These are phyloP conservation scores for Suhomyces sp. DNA, from an alignment of 805 yeast genomes.

Conservation along the genomic window DNA sequence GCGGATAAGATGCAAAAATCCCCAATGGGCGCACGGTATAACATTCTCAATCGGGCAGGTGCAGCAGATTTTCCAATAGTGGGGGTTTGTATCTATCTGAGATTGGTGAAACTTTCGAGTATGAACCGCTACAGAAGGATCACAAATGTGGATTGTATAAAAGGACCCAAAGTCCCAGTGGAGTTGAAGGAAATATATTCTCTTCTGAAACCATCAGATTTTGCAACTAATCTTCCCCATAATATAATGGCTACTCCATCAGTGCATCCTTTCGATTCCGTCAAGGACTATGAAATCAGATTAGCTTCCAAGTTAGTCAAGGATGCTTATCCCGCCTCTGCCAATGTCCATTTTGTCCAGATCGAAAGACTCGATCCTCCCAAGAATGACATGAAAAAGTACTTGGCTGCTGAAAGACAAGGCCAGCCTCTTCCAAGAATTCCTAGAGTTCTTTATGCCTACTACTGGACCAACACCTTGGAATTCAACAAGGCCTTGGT, in stretches of 20 bases:
- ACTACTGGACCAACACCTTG: conserved; percentile 53
- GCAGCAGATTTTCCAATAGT: too few species aligned
- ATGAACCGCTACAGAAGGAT: too few species aligned
- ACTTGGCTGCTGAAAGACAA: conserved; percentile 61
- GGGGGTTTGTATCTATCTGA: too few species aligned
- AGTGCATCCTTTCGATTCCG: conserved; percentile 59
- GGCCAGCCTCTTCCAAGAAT: conserved; percentile 53
- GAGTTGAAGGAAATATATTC: too few species aligned
- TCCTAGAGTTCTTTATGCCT: conserved; percentile 66
- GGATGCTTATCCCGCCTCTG: conserved; percentile 51
- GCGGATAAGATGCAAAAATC: too few species aligned
- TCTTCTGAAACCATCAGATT: too few species aligned
- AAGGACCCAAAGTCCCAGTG: too few species aligned
- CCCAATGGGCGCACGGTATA: too few species aligned
- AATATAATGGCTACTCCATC: conserved; percentile 8
- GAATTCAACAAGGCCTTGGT: conserved; percentile 70
- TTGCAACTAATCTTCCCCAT: too few species aligned
- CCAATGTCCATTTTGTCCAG: conserved; percentile 61
- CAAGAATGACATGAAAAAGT: conserved; percentile 65
- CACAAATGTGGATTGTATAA: too few species aligned
- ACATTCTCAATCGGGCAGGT: neutral
- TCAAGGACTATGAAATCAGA: conserved; percentile 57
- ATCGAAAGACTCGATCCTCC: conserved; percentile 78
- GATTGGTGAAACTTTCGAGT: too few species aligned
- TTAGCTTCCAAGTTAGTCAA: conserved; percentile 60